Base-by-base conservation (phyloP, 768 basidiomycete species). In the Neoboletus subvelutipes region DNA sequence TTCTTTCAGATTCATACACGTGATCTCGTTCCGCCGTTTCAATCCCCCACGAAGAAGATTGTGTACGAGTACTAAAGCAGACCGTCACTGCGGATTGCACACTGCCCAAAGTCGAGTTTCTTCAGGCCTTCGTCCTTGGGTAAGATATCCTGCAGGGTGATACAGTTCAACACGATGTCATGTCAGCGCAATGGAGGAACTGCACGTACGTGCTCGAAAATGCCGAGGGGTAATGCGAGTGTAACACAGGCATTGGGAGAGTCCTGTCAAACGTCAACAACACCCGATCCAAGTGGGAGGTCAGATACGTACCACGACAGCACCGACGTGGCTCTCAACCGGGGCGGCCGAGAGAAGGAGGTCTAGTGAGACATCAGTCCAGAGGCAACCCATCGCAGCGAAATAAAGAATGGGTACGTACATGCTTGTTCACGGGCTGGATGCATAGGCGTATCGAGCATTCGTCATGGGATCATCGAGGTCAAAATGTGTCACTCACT, bases 221-320 rank as follows among this genome's bases (percentile, higher is more conserved):
- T 92, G 3, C 83, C 88, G n/a, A 86, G 77, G 5, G 89, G 89
- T 4, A 92, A 76, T 0, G 80, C 88, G 22, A 92, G 72, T 0
- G 87, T 89, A 6, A 90, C 86, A 62, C 87, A 88, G 2, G 88
- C 88, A 61, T 90, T 90, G 2, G 88, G 88, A 5, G 86, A 87
- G 68, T 88, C 87, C 85, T 85, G 50, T 57, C 41, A 8, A 33
- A 18, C 41, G 12, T 55, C 12, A 52, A 10, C 9, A 33, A 17
- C 10, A 2, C 13, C 26, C 5, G 9, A 22, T 45, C 36, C 34
- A 13, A 53, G n/a, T 26, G 11, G 36, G 8, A 56, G 47, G 3
- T 55, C 28, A 22, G 47, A 42, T 8, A 74, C 81, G 47, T 70
- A 86, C 86, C 43, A 89, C 88, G 31, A 90, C 58, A 22, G 85